A percentile compares a stretch with the other conserved stretches of the same genome.
Evolutionary conservation across 2,329 filamentous ascomycete genomes (phyloP).

Genomic region (Juglanconis oblonga): DNA sequence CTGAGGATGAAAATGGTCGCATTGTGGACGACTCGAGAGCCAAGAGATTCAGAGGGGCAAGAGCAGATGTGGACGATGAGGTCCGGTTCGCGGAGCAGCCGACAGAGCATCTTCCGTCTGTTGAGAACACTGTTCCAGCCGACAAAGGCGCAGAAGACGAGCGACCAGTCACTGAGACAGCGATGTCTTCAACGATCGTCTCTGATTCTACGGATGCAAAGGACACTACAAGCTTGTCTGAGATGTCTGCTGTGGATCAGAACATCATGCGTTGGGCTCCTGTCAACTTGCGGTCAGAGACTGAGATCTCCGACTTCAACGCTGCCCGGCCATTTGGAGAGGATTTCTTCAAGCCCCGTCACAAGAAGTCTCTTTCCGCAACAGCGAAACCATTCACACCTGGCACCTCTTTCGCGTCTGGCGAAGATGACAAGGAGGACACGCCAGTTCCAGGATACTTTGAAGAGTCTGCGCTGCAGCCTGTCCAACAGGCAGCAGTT

Average conservation of each 20-base stretch:
- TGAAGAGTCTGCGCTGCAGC: slow-evolving; percentile 9
- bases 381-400: slow-evolving; percentile 67
- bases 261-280: slow-evolving; percentile 53
- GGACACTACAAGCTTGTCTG: slow-evolving; percentile 51
- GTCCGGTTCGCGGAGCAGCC: slow-evolving; percentile 69
- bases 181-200: slow-evolving; percentile 50
- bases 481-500: slow-evolving; percentile 5
- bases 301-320: slow-evolving; percentile 49
- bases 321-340: slow-evolving; percentile 49
- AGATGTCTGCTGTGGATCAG: slow-evolving; percentile 46
- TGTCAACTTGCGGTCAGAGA: slow-evolving; percentile 55
- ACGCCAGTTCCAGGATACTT: slow-evolving; percentile 18
- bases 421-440: slow-evolving; percentile 23
- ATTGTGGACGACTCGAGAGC: slow-evolving; percentile 64
- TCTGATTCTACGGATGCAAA: slow-evolving; percentile 55
- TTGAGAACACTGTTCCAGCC: slow-evolving; percentile 19
- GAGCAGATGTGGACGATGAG: slow-evolving; percentile 68
- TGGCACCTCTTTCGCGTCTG: slow-evolving; percentile 31
- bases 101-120: slow-evolving; percentile 21
- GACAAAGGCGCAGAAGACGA: slow-evolving; percentile 20
- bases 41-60: slow-evolving; percentile 70
- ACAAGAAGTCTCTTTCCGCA: slow-evolving; percentile 64
- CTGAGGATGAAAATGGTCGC: slow-evolving; percentile 58
- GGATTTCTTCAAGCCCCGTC: slow-evolving; percentile 39
- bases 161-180: slow-evolving; percentile 43